A percentile compares a stretch with the other conserved stretches of the same genome.
Evolutionary conservation across 2,329 filamentous ascomycete genomes (phyloP).

Genomic region (Arthrobotrys megalospora): DNA sequence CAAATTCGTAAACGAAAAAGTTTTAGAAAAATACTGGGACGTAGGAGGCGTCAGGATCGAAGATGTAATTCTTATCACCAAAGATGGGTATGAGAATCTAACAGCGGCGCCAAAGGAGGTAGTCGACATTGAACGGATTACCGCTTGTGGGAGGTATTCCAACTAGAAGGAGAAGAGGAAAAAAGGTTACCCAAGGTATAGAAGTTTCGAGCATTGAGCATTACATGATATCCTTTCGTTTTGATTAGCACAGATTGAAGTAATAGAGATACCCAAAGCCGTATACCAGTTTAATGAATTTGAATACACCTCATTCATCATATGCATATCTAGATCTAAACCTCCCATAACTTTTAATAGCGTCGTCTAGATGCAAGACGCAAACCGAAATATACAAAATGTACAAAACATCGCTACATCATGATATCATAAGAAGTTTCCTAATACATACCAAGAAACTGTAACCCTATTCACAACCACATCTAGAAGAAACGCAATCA

Average conservation of each 20-base stretch:
- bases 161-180: no score
- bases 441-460: no score
- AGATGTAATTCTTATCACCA: constrained; percentile 86
- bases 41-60: constrained; percentile 95
- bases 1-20: constrained; percentile 76
- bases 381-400: no score
- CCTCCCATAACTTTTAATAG: no score
- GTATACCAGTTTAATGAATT: constrained; percentile 12
- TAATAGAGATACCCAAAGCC: background rate
- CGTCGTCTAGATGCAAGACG: no score
- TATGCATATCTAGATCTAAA: no score
- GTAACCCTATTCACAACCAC: background rate
- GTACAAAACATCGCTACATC: no score
- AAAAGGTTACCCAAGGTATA: no score
- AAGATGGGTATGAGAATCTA: constrained; percentile 84
- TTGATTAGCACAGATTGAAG: constrained; percentile 4
- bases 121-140: constrained; percentile 44
- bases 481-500: background rate
- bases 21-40: constrained; percentile 78
- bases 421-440: no score
- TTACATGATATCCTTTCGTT: no score
- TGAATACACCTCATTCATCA: background rate
- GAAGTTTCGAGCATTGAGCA: no score
- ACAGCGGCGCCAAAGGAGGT: constrained; percentile 80
- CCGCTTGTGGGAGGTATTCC: background rate